phyloP scores from a whole-genome alignment of 345 rosid species.

The Eucalyptus tenuipes region DNA sequence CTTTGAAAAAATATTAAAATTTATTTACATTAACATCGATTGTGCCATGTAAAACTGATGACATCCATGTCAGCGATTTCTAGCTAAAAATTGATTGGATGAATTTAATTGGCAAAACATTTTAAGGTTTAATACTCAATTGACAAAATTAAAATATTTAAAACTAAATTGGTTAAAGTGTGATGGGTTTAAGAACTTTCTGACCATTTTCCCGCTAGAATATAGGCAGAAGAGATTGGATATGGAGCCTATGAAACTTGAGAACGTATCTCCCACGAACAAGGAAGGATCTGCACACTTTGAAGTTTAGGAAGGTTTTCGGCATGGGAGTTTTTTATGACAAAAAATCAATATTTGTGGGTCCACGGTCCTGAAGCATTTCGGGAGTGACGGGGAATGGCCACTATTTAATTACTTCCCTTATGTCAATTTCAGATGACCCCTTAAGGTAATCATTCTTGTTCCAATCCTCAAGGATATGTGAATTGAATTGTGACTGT shows the following conservation, averaged over 20 bases:
- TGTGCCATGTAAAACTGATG: accelerated
- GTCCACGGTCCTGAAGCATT: not conserved
- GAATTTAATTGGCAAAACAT: too few relatives aligned
- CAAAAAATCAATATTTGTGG: too few relatives aligned
- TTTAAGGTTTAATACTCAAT: too few relatives aligned
- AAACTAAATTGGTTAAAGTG: accelerated
- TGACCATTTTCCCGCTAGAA: too few relatives aligned
- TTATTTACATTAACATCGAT: too few relatives aligned
- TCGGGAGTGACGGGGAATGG: slow-evolving; percentile 74
- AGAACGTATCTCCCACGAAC: slow-evolving; percentile 18
- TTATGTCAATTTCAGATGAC: slow-evolving; percentile 39
- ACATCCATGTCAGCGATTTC: accelerated
- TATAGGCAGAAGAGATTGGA: slow-evolving; percentile 50
- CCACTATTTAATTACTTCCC: slow-evolving; percentile 64
- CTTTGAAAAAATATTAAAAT: too few relatives aligned
- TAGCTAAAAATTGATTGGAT: accelerated
- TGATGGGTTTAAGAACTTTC: accelerated
- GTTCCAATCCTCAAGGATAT: not conserved
- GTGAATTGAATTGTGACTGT: not conserved
- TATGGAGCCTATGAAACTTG: slow-evolving; percentile 63
- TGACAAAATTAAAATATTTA: too few relatives aligned
- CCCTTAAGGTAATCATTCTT: slow-evolving; percentile 36
- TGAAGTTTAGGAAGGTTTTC: slow-evolving; percentile 64
- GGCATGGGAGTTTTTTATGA: slow-evolving; percentile 54
- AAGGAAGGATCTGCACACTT: slow-evolving; percentile 17